Conservation (phyloP, 257 asterid species). For the Galeopsis tetrahit region DNA sequence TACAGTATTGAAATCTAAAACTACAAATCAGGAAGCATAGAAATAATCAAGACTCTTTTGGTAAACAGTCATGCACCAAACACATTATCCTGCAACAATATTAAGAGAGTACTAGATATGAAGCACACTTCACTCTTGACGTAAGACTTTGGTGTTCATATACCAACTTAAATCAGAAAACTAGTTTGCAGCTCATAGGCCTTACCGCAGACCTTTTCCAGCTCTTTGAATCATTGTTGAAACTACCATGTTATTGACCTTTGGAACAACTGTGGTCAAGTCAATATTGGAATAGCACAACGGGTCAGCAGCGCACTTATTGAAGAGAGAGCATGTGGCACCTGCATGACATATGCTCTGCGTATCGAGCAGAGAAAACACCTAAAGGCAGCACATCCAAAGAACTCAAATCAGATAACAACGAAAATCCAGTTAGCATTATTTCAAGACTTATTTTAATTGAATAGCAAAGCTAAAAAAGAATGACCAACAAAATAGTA, state of each 20-base stretch:
- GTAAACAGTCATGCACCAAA: slow-evolving; percentile 13
- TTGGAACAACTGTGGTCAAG: slow-evolving; percentile 61
- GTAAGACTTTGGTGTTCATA: not conserved
- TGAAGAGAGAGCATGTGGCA: slow-evolving; percentile 76
- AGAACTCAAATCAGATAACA: slow-evolving; percentile 23
- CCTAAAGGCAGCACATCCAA: slow-evolving; percentile 48
- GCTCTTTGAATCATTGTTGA: slow-evolving; percentile 85
- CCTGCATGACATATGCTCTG: slow-evolving; percentile 77
- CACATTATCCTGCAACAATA: not conserved
- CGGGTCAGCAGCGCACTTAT: slow-evolving; percentile 82
- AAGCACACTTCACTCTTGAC: not conserved
- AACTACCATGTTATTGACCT: slow-evolving; percentile 70
- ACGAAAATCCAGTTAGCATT: not conserved
- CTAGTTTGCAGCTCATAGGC: slow-evolving; percentile 19
- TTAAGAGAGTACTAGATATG: slow-evolving; percentile 7
- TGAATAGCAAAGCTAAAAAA: slow-evolving; percentile 8
- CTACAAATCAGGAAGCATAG: slow-evolving; percentile 6
- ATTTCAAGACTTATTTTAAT: not conserved
- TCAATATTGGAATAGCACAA: slow-evolving; percentile 75
- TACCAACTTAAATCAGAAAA: slow-evolving; percentile 3
- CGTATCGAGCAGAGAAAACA: slow-evolving; percentile 76
- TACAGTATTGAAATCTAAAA: slow-evolving; percentile 7
- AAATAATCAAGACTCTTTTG: not conserved
- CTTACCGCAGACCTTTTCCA: slow-evolving; percentile 70
- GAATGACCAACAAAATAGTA: not conserved